Evolutionary conservation across 1,284 basidiomycete genomes (phyloP).

Genomic region (Phellopilus nigrolimitatus): DNA sequence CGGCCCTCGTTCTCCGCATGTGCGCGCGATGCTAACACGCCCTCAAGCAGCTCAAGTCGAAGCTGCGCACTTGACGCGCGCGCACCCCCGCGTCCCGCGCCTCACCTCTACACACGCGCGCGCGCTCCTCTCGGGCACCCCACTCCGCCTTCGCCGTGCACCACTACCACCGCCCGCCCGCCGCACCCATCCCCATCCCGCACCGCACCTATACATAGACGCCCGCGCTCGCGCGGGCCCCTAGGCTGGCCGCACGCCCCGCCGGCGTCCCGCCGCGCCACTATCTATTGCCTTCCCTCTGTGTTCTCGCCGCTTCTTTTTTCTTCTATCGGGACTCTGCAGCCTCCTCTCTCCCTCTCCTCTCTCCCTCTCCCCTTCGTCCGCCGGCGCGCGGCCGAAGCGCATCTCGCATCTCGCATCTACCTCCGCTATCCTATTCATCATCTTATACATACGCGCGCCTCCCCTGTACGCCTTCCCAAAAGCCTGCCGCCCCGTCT

Average conservation of each 20-base stretch:
- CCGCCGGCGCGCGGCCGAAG: neutral
- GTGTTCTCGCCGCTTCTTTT: neutral
- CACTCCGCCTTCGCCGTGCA: neutral
- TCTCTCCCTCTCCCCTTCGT: neutral
- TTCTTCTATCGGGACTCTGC: neutral
- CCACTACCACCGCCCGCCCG: too few species aligned
- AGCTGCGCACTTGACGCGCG: slow-evolving; percentile 2
- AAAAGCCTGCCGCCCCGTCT: too few species aligned
- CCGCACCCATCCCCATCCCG: too few species aligned
- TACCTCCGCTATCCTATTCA: too few species aligned
- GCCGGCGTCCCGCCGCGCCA: neutral
- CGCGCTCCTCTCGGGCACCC: neutral
- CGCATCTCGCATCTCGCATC: neutral
- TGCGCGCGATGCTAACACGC: neutral
- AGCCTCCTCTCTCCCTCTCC: neutral
- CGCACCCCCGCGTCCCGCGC: neutral
- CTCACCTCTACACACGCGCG: neutral
- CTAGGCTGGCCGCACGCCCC: neutral
- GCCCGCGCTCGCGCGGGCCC: neutral
- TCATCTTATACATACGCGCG: too few species aligned
- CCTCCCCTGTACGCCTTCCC: too few species aligned
- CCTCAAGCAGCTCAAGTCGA: slow-evolving; percentile 4
- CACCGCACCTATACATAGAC: neutral
- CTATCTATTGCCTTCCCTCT: neutral
- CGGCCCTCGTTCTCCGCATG: neutral